Conservation (phyloP, 1,139 yeast genomes). For the Arxiozyma slooffiae region DNA sequence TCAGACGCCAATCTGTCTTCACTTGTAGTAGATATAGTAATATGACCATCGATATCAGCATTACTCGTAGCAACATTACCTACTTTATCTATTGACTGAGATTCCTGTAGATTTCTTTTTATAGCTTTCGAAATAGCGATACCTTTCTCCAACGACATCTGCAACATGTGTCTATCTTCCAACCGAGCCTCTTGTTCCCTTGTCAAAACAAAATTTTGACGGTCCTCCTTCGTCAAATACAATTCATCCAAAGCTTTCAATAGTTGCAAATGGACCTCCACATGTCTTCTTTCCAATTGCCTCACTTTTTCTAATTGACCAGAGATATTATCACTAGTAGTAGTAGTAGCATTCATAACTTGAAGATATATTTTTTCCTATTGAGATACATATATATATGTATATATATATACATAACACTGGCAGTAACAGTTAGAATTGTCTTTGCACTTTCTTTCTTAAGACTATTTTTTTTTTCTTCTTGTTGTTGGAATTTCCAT, state of each 20-base stretch:
- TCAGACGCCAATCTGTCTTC: background rate
- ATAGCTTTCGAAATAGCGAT: slow-evolving; percentile 18
- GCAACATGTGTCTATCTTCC: slow-evolving; percentile 10
- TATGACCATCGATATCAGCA: background rate
- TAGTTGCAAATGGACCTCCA: slow-evolving; percentile 17
- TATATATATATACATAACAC: too few species aligned
- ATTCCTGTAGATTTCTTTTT: background rate
- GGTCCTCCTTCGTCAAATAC: slow-evolving; percentile 14
- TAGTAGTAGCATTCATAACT: background rate
- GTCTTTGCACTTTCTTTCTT: too few species aligned
- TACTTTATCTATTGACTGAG: too few species aligned
- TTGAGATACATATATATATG: too few species aligned
- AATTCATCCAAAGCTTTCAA: slow-evolving; percentile 20
- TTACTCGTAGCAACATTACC: background rate
- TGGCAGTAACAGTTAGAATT: too few species aligned
- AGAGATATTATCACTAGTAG: background rate
- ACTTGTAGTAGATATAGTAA: background rate
- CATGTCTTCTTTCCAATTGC: slow-evolving; percentile 22
- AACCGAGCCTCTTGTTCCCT: background rate
- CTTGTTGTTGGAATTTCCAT: too few species aligned
- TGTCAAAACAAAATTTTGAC: background rate
- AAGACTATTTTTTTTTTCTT: too few species aligned
- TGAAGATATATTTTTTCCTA: too few species aligned
- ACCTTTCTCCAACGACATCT: slow-evolving; percentile 21
- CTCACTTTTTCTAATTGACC: slow-evolving; percentile 10